These are phyloP conservation scores for Xylaria multiplex DNA, from an alignment of 2,329 filamentous ascomycete species.

Conservation along the genomic window DNA sequence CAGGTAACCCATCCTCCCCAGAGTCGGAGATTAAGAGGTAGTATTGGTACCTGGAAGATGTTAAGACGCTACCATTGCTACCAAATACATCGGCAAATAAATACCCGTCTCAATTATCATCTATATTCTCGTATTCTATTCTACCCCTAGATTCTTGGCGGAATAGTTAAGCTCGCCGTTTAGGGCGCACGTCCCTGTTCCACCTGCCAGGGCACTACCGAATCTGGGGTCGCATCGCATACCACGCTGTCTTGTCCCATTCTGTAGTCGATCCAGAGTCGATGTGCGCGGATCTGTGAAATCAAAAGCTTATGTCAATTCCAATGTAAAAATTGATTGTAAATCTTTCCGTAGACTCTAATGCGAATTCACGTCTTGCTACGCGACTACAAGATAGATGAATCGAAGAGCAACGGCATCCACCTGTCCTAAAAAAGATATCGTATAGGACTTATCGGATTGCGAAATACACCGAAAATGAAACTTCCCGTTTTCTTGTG, in stretches of 20 bases:
- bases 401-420: background rate
- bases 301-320: background rate
- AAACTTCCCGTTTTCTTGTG: slow-evolving; percentile 8
- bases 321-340: background rate
- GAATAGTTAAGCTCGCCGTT: background rate
- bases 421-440: background rate
- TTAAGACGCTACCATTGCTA: background rate
- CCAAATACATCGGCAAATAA: slow-evolving; percentile 19
- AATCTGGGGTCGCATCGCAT: background rate
- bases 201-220: background rate
- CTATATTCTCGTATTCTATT: slow-evolving; percentile 13
- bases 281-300: slow-evolving; percentile 3
- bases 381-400: background rate
- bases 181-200: background rate
- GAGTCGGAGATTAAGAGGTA: slow-evolving; percentile 3
- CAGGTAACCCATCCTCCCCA: slow-evolving; percentile 12
- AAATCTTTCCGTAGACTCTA: background rate
- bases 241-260: background rate
- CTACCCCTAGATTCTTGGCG: slow-evolving; percentile 19
- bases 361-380: background rate
- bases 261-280: background rate
- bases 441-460: background rate
- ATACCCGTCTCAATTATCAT: slow-evolving; percentile 4
- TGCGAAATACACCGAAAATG: slow-evolving; percentile 1
- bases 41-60: slow-evolving; percentile 1